Conservation (phyloP, 169 alveolate species). For the Besnoitia besnoiti region DNA sequence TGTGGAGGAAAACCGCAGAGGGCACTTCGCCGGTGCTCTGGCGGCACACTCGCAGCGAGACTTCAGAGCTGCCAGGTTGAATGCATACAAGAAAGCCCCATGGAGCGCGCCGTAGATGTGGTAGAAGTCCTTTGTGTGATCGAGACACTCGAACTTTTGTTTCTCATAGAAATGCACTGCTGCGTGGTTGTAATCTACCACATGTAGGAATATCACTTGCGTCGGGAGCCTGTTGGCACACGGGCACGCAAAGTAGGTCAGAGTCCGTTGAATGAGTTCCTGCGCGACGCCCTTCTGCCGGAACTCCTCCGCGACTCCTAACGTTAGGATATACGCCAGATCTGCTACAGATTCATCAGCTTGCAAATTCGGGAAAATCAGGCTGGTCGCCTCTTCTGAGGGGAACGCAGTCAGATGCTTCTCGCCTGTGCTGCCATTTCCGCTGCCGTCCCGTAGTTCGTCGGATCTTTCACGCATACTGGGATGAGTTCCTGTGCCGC, state of each 20-base stretch:
- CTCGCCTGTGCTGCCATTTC: neutral
- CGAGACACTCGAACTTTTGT: neutral
- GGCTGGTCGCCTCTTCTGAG: neutral
- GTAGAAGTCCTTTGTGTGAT: conserved; percentile 4
- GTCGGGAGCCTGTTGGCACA: neutral
- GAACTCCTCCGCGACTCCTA: conserved; percentile 29
- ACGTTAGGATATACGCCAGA: conserved; percentile 8
- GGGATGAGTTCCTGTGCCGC: neutral
- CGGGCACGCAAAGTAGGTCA: conserved; percentile 18
- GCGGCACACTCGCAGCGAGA: neutral
- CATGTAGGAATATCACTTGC: conserved; percentile 4
- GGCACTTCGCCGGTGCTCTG: neutral
- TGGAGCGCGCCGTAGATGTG: conserved; percentile 7
- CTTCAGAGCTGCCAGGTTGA: neutral
- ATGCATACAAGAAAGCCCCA: conserved; percentile 27
- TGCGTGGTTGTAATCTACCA: conserved; percentile 30
- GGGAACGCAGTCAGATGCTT: no score
- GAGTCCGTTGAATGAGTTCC: conserved; percentile 11
- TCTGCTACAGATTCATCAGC: neutral
- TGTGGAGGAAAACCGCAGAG: neutral
- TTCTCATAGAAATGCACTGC: conserved; percentile 34
- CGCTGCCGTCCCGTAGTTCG: neutral
- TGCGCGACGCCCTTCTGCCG: conserved; percentile 34
- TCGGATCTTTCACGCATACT: neutral
- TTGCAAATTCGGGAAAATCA: neutral